Percentiles rank a stretch among this genome's conserved stretches.
Conservation (phyloP, 2,329 filamentous ascomycete species). For the Aspergillus ruber region DNA sequence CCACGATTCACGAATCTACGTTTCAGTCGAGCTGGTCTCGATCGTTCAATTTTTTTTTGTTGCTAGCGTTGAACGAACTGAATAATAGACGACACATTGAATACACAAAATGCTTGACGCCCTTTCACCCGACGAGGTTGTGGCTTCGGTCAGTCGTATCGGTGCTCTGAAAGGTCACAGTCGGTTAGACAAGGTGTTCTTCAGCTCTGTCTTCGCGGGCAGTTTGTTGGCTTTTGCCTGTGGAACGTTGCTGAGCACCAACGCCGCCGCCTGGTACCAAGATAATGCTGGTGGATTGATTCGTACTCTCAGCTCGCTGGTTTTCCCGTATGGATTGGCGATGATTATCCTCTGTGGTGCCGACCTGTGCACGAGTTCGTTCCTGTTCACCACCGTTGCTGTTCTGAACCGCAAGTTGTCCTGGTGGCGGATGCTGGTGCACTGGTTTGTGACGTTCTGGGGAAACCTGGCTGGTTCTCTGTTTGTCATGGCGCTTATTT, state of each 20-base stretch:
- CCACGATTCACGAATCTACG: neutral
- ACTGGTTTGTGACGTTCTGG: slow-evolving; percentile 45
- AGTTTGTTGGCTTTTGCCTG: slow-evolving; percentile 48
- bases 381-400: slow-evolving; percentile 43
- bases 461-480: slow-evolving; percentile 46
- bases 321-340: slow-evolving; percentile 47
- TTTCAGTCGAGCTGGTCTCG: neutral
- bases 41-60: neutral
- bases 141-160: slow-evolving; percentile 46
- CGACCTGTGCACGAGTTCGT: slow-evolving; percentile 45
- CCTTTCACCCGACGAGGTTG: slow-evolving; percentile 45
- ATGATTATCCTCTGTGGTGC: slow-evolving; percentile 46
- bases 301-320: slow-evolving; percentile 39
- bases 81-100: too few species aligned
- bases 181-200: slow-evolving; percentile 48
- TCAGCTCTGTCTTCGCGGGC: slow-evolving; percentile 48
- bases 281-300: slow-evolving; percentile 46
- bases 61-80: too few species aligned
- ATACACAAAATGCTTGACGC: slow-evolving; percentile 23
- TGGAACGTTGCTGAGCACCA: slow-evolving; percentile 42
- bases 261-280: slow-evolving; percentile 43
- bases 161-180: slow-evolving; percentile 49
- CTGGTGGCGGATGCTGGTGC: slow-evolving; percentile 30
- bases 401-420: slow-evolving; percentile 38
- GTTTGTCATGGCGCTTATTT: slow-evolving; percentile 45